These are phyloP conservation scores for Colletotrichum higginsianum DNA, from an alignment of 2,329 filamentous ascomycete species.

Conservation along the genomic window DNA sequence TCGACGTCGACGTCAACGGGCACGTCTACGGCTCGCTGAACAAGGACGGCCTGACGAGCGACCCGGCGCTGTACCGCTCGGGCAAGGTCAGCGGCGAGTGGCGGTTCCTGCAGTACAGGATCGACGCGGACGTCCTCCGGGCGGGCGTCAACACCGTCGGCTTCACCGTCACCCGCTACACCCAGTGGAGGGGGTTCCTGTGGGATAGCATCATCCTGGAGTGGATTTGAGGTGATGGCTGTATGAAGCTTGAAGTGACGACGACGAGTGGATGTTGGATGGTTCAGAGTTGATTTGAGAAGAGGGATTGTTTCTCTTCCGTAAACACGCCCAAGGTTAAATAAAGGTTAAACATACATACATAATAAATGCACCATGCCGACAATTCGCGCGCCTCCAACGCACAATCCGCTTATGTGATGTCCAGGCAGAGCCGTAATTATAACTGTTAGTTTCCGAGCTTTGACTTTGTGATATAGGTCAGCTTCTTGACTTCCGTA, in stretches of 20 bases:
- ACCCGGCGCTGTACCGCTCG: constrained; percentile 38
- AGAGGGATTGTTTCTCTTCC: neutral
- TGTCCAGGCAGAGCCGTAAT: no score
- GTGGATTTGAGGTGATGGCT: constrained; percentile 21
- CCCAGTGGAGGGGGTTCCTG: constrained; percentile 38
- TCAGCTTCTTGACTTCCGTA: no score
- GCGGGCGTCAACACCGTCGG: constrained; percentile 33
- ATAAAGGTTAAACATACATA: no score
- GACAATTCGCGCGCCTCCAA: no score
- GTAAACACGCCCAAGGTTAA: no score
- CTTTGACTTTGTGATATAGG: no score
- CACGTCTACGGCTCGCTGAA: constrained; percentile 29
- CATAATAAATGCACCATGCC: no score
- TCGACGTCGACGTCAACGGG: constrained; percentile 37
- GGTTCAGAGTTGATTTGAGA: neutral
- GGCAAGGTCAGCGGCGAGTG: constrained; percentile 40
- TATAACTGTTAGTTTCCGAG: no score
- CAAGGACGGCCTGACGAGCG: constrained; percentile 34
- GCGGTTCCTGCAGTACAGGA: constrained; percentile 37
- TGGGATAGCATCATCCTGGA: constrained; percentile 41
- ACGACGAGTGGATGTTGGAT: neutral
- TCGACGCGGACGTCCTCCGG: constrained; percentile 24
- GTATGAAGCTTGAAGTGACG: neutral
- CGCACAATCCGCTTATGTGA: no score
- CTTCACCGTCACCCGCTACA: constrained; percentile 34